Base-by-base conservation (phyloP, 2,329 filamentous ascomycete genomes). In the Sarocladium strictum region DNA sequence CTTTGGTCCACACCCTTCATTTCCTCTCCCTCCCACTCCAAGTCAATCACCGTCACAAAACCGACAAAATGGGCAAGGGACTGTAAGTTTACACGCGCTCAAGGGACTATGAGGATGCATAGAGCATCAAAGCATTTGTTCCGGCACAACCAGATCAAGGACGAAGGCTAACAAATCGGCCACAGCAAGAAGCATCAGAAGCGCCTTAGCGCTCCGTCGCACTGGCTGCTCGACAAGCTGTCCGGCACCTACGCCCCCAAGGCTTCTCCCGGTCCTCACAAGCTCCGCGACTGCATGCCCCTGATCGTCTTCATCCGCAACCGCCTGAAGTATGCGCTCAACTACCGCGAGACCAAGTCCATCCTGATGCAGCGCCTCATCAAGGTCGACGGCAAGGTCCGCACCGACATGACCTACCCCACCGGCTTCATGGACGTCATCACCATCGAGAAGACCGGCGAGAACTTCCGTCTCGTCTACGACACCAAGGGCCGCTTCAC, bases 401-500 rank as follows among this genome's bases (percentile, higher is more conserved):
- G 94, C 81, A 99, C 94, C 77, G 94, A 99, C 80, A 81, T 84
- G 70, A 99, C 92, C 80, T 99, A 89, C 87, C 94, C 94, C 68
- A 82, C 94, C 65, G 94, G 94, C 70, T 97, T 95, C 86, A 97
- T 97, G 94, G 94, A 99, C 75, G 94, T 99, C 74, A 97, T 99
- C 83, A 82, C 83, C 71, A 95, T 99, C 75, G 94, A 99, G 80
- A 99, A 99, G 90, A 99, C 94, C 58, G 92, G 92, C 86, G 94
- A 99, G 87, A 89, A 96, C 89, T 99, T 99, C 90, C 93, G 94
- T 68, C 90, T 99, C 67, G 82, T 99, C 85, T 99, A 97, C 87
- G 94, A 99, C 78, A 99, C 93, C 87, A 99, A 99, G 89, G 94
- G 94, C 70, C 93, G 94, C 76, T 99, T 97, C 90, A 97, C 94